Evolutionary conservation across 1,284 basidiomycete species (phyloP).

Genomic region (Heterobasidion occidentale): DNA sequence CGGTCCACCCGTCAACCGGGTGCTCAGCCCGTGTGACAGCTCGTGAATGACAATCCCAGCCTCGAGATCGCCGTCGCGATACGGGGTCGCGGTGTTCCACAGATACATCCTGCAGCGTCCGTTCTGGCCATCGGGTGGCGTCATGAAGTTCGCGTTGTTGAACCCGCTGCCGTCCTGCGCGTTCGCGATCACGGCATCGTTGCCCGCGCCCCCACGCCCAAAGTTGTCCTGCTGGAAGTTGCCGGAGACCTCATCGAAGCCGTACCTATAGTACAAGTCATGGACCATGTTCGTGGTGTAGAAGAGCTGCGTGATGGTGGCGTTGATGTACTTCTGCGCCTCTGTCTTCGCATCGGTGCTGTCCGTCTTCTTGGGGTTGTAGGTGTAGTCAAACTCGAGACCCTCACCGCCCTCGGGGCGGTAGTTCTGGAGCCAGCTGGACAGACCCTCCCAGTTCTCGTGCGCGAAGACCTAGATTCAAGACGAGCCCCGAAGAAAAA

Average conservation of each 20-base stretch:
- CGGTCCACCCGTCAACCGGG: conserved; percentile 90
- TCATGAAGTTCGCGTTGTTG: conserved; percentile 87
- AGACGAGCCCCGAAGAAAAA: conserved; percentile 2
- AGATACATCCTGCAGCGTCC: conserved; percentile 96
- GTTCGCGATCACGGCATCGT: conserved; percentile 89
- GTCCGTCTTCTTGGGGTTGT: conserved; percentile 45
- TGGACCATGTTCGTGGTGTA: conserved; percentile 86
- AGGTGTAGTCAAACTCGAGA: conserved; percentile 66
- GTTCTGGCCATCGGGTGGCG: conserved; percentile 67
- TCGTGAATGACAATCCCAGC: conserved; percentile 93
- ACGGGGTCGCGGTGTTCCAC: conserved; percentile 87
- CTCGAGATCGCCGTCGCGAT: conserved; percentile 92
- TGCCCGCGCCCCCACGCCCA: conserved; percentile 78
- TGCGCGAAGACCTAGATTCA: conserved; percentile 60
- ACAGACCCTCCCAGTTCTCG: conserved; percentile 84
- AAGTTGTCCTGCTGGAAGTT: conserved; percentile 99
- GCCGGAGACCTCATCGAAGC: conserved; percentile 86
- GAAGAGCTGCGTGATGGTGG: conserved; percentile 85
- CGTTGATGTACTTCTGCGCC: conserved; percentile 79
- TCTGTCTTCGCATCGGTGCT: conserved; percentile 46
- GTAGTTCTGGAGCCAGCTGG: conserved; percentile 69
- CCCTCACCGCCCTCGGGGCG: conserved; percentile 61
- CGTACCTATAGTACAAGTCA: conserved; percentile 68
- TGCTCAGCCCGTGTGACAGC: conserved; percentile 84
- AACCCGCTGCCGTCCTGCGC: conserved; percentile 92